phyloP scores from a whole-genome alignment of 768 basidiomycete species.

The Phaffia australis region DNA sequence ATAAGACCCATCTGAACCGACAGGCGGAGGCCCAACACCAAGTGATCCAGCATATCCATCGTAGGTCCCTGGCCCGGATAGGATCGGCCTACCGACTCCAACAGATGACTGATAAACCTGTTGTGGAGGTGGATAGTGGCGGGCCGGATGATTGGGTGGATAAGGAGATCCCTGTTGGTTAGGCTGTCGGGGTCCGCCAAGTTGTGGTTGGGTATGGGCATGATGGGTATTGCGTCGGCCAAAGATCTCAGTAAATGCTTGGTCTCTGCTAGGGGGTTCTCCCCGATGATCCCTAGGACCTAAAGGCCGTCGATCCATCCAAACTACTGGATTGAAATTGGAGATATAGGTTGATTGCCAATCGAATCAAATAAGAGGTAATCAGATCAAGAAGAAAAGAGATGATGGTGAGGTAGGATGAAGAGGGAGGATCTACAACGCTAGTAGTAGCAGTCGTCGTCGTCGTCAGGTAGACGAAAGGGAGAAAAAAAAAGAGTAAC shows the following conservation, averaged over 20 bases:
- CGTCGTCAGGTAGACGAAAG: no score
- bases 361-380: no score
- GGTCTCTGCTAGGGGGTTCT: conserved; percentile 6
- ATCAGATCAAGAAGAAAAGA: no score
- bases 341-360: no score
- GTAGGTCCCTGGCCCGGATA: not conserved
- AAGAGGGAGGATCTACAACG: no score
- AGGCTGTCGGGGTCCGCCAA: not conserved
- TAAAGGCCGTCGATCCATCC: conserved; percentile 8
- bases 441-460: no score
- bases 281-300: conserved; percentile 4
- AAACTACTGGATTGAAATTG: no score
- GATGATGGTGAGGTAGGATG: no score
- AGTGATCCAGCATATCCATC: conserved; percentile 14
- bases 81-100: not conserved
- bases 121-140: not conserved
- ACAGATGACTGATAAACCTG: not conserved
- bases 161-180: not conserved
- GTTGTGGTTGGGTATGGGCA: conserved; percentile 15
- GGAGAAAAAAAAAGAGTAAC: no score
- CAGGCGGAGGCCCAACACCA: conserved; percentile 10
- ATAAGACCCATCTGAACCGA: not conserved
- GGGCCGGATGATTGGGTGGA: not conserved
- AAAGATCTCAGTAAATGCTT: conserved; percentile 27
- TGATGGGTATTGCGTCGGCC: conserved; percentile 24